phyloP scores from a whole-genome alignment of 2,329 filamentous ascomycete species.

The Achaetomium macrosporum region DNA sequence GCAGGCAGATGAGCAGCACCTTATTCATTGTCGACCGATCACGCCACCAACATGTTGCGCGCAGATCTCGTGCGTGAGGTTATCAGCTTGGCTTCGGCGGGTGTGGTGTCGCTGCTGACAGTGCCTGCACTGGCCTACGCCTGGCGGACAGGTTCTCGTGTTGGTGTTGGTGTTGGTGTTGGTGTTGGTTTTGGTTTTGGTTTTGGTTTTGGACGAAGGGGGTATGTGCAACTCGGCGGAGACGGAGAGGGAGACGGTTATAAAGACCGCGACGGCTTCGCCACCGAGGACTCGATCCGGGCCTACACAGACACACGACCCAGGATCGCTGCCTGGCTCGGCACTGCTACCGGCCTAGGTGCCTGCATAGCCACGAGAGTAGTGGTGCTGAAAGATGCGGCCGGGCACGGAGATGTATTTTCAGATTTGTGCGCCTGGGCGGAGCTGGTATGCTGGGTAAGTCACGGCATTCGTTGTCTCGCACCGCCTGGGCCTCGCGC shows the following conservation, averaged over 20 bases:
- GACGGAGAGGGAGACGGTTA: slow-evolving; percentile 19
- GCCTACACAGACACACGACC: slow-evolving; percentile 28
- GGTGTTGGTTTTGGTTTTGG: not conserved
- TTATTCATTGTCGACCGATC: not conserved
- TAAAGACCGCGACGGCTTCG: slow-evolving; percentile 29
- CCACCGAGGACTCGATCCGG: slow-evolving; percentile 30
- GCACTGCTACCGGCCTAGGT: slow-evolving; percentile 25
- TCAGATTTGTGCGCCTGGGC: slow-evolving; percentile 8
- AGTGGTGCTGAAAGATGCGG: slow-evolving; percentile 6
- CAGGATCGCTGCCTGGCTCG: slow-evolving; percentile 25
- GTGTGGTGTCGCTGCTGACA: slow-evolving; percentile 14
- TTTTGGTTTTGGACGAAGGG: not conserved
- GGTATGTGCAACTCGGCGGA: slow-evolving; percentile 20
- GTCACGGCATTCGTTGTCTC: not conserved
- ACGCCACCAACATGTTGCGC: slow-evolving; percentile 10
- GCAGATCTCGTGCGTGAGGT: slow-evolving; percentile 10
- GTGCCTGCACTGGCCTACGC: slow-evolving; percentile 10
- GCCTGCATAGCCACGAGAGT: slow-evolving; percentile 24
- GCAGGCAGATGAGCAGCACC: not conserved
- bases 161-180: not conserved
- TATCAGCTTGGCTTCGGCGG: slow-evolving; percentile 4
- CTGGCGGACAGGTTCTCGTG: not conserved
- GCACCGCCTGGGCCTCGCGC: not conserved
- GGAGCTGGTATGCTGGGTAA: slow-evolving; percentile 20
- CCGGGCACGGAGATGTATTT: not conserved